Conservation (phyloP, 2,329 filamentous ascomycete species). For the Microsporum ferrugineum region DNA sequence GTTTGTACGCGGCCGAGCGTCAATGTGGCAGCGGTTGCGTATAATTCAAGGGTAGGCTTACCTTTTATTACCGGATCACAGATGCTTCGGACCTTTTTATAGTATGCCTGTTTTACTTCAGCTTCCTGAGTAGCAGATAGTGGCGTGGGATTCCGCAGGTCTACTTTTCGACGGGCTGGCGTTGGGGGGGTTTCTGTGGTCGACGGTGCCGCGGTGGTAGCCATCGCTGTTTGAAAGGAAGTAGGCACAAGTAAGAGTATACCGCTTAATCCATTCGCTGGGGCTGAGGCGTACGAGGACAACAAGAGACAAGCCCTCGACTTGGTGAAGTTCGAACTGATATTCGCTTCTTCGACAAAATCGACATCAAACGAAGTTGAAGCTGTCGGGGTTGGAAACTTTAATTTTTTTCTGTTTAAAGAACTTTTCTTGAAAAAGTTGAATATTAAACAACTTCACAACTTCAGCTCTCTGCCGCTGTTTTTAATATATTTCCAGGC, state of each 20-base stretch:
- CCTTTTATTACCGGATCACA: slow-evolving; percentile 72
- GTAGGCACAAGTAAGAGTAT: neutral
- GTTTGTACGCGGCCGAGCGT: too few relatives aligned
- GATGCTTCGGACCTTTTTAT: slow-evolving; percentile 62
- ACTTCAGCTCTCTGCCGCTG: neutral
- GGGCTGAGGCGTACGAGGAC: neutral
- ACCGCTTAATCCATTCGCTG: neutral
- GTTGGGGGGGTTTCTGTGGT: slow-evolving; percentile 14
- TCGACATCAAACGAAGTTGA: neutral
- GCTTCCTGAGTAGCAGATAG: slow-evolving; percentile 70
- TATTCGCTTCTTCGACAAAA: neutral
- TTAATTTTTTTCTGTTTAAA: neutral
- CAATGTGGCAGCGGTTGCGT: neutral
- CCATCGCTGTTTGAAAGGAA: slow-evolving; percentile 9
- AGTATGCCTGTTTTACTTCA: slow-evolving; percentile 69
- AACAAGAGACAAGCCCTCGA: neutral
- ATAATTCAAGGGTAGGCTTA: slow-evolving; percentile 26
- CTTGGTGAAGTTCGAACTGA: neutral
- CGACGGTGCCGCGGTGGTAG: slow-evolving; percentile 15
- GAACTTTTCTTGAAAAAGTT: neutral
- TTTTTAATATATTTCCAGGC: neutral
- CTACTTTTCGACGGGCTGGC: slow-evolving; percentile 20
- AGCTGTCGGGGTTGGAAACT: neutral
- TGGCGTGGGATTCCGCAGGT: slow-evolving; percentile 63
- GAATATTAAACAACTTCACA: neutral